A percentile compares a stretch with the other conserved stretches of the same genome.
phyloP scores from a whole-genome alignment of 495 filamentous ascomycete genomes.

The Cercophora newfieldiana region DNA sequence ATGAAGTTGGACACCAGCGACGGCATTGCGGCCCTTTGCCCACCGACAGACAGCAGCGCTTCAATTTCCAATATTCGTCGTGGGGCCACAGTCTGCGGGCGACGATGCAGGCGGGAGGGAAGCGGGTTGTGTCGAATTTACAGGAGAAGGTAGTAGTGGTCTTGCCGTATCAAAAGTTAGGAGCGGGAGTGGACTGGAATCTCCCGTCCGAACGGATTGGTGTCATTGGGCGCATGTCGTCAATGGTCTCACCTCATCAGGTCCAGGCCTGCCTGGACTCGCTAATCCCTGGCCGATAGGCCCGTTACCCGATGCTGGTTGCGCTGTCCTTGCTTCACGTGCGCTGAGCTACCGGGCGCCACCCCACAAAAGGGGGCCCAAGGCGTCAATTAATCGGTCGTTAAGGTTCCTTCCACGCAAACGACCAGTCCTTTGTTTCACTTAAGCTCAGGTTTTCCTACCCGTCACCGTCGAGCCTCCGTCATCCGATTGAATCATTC shows the following conservation, averaged over 20 bases:
- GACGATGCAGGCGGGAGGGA: neutral
- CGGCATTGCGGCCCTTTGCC: constrained; percentile 59
- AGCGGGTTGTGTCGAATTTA: neutral
- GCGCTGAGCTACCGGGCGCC: constrained; percentile 14
- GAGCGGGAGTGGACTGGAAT: neutral
- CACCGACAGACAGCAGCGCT: neutral
- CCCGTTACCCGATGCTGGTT: neutral
- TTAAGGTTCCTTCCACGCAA: neutral
- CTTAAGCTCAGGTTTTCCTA: neutral
- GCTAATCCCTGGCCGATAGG: constrained; percentile 1
- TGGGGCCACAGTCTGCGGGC: neutral
- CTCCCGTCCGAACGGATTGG: neutral
- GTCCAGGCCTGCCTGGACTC: neutral
- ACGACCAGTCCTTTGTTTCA: neutral
- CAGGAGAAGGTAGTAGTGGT: neutral
- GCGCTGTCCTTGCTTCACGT: neutral
- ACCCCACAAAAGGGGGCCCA: neutral
- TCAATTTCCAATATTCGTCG: neutral
- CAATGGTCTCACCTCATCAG: constrained; percentile 4
- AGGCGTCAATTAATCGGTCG: neutral
- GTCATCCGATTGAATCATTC: constrained; percentile 7
- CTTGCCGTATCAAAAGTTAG: too few relatives aligned
- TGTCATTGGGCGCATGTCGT: neutral
- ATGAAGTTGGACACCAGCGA: constrained; percentile 71
- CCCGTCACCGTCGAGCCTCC: neutral